phyloP scores from a whole-genome alignment of 2,329 filamentous ascomycete genomes.

The Corinectria fuckeliana region DNA sequence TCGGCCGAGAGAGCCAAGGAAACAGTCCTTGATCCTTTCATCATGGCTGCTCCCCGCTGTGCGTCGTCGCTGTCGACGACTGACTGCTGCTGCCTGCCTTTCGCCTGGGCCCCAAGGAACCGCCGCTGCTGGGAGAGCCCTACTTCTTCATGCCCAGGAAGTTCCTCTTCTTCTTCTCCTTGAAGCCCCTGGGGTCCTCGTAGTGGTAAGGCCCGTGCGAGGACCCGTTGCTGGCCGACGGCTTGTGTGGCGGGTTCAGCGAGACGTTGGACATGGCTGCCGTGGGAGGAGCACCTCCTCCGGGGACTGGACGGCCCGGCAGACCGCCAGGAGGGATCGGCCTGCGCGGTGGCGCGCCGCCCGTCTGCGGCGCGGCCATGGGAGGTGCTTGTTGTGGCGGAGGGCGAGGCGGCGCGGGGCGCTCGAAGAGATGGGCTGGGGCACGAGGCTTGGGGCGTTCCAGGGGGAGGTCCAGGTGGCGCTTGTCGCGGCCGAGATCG shows the following conservation, averaged over 20 bases:
- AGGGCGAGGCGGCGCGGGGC: conserved; percentile 61
- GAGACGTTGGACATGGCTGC: conserved; percentile 63
- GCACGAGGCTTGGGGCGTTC: conserved; percentile 82
- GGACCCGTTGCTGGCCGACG: conserved; percentile 28
- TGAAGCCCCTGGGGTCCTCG: conserved; percentile 53
- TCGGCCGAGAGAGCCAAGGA: background rate
- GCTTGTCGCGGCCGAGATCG: conserved; percentile 78
- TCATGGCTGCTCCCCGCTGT: background rate
- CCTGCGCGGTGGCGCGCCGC: conserved; percentile 31
- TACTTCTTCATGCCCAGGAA: conserved; percentile 67
- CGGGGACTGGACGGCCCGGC: conserved; percentile 30
- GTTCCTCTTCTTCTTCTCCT: conserved; percentile 68
- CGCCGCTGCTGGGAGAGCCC: conserved; percentile 38
- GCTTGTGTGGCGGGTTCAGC: conserved; percentile 45
- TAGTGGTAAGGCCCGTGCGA: conserved; percentile 28
- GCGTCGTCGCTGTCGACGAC: background rate
- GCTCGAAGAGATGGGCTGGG: conserved; percentile 85
- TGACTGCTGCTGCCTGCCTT: background rate
- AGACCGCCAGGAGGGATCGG: conserved; percentile 37
- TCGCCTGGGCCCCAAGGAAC: conserved; percentile 12
- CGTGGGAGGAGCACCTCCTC: conserved; percentile 50
- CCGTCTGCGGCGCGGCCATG: conserved; percentile 19
- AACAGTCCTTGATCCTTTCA: background rate
- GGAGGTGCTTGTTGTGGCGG: conserved; percentile 38
- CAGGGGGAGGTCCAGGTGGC: conserved; percentile 78